Evolutionary conservation across 805 yeast genomes (phyloP), one percentile per base, ranked within the genome.

Genomic region (Hanseniaspora pseudoguilliermondii): DNA sequence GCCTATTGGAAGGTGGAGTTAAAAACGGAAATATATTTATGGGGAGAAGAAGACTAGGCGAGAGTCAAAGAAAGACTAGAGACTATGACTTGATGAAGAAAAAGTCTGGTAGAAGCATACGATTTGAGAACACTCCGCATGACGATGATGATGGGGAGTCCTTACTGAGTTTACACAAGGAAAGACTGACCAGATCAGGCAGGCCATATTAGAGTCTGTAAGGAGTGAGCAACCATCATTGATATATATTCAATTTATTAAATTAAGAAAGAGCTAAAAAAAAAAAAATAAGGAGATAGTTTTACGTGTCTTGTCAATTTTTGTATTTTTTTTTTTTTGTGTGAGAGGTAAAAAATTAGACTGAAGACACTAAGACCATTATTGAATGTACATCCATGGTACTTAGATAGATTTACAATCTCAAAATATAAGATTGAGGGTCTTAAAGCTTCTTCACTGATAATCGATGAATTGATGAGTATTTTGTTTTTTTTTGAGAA

Each of bases 81-180:
- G 49, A 46, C 8, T 20, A 13, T 13, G 39, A 32, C 4, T 13
- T 18, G 13, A 15, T 10, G 18, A 29, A 46, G n/a, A 46, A 34
- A n/a, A 53, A 46, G 15, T 46, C 32, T n/a, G 20, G 25, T 15
- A 46, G 42, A 20, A 38, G 38, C 11, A 53, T 53, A 18, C 44
- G 40, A 18, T 53, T 53, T 46, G 56, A 53, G 9, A 53, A 48
- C n/a, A 46, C 56, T 4, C 56, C 50, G 3, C 56, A 53, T 27
- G 56, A 53, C 21, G 56, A 53, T 21, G 50, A 53, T 29, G 55
- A 44, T 27, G 56, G 56, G 1, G 49, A 53, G 16, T 53, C 56
- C 16, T 39, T 53, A 15, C 21, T 53, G 40, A 48, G 39, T 11
- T 36, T 53, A 5, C 47, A 43, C 29, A 46, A 38, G 35, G 48